Evolutionary conservation across 345 rosid genomes (phyloP).

Genomic region (Linum lewisii): DNA sequence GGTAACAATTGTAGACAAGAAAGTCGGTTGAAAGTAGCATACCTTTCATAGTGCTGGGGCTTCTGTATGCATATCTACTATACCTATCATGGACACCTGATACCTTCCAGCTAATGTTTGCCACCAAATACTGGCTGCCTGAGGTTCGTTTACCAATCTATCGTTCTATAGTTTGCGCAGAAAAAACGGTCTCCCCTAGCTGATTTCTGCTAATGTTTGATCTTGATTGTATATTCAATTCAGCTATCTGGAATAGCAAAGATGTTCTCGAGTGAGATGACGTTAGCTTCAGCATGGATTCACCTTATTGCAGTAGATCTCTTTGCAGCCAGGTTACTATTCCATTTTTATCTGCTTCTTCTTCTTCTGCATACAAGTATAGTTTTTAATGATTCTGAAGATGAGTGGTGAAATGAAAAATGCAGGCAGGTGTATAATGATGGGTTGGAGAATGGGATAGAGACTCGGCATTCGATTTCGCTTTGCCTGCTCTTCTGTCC

Average conservation of each 20-base stretch:
- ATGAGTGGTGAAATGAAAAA: too few species aligned
- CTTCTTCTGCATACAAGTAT: too few species aligned
- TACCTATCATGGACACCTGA: slow-evolving; percentile 88
- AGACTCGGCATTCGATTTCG: slow-evolving; percentile 85
- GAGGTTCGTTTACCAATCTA: slow-evolving; percentile 38
- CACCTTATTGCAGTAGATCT: slow-evolving; percentile 80
- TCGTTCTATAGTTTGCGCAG: too few species aligned
- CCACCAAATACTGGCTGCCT: slow-evolving; percentile 67
- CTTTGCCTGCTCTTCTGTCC: slow-evolving; percentile 90
- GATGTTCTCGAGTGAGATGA: slow-evolving; percentile 79
- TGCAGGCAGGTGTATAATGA: slow-evolving; percentile 79
- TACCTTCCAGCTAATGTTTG: slow-evolving; percentile 54
- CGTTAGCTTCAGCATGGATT: slow-evolving; percentile 95
- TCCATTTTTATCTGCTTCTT: not conserved
- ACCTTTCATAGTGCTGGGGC: slow-evolving; percentile 58
- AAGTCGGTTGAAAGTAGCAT: slow-evolving; percentile 62
- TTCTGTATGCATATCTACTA: slow-evolving; percentile 60
- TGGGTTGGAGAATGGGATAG: slow-evolving; percentile 62
- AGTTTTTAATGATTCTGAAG: too few species aligned
- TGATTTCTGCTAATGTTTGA: not conserved
- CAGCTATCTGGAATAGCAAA: slow-evolving; percentile 77
- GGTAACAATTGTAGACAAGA: slow-evolving; percentile 53
- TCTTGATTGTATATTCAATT: not conserved
- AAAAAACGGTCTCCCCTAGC: too few species aligned
- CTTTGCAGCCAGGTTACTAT: slow-evolving; percentile 71